Conservation (phyloP, 2,329 filamentous ascomycete species). For the Trichophyton equinum region DNA sequence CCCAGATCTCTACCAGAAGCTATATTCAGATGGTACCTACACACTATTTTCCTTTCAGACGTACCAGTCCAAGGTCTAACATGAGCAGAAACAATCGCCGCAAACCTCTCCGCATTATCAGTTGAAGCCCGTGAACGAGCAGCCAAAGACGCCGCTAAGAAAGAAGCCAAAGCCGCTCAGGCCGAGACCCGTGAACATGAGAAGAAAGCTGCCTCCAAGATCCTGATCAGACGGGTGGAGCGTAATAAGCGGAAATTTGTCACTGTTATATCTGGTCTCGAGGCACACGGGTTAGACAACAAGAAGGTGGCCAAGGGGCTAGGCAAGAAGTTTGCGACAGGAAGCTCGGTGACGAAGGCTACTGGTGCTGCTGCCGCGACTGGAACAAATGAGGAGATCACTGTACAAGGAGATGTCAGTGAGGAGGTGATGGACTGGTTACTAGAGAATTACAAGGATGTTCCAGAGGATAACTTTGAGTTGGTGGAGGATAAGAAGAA, state of each 20-base stretch:
- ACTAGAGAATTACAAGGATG: conserved; percentile 72
- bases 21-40: conserved; percentile 70
- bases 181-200: conserved; percentile 73
- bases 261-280: conserved; percentile 79
- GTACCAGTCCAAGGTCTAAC: not conserved
- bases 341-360: conserved; percentile 80
- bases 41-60: not conserved
- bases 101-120: conserved; percentile 73
- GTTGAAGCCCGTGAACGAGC: conserved; percentile 88
- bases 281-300: conserved; percentile 79
- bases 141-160: conserved; percentile 92
- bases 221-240: conserved; percentile 93
- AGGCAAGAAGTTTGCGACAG: conserved; percentile 97
- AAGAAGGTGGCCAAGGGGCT: conserved; percentile 96
- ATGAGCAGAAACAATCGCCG: conserved; percentile 59
- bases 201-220: conserved; percentile 65
- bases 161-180: conserved; percentile 84
- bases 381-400: conserved; percentile 64
- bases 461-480: conserved; percentile 93
- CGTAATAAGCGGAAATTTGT: conserved; percentile 97
- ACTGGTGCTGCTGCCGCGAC: conserved; percentile 50
- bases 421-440: conserved; percentile 90
- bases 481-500: conserved; percentile 93
- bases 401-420: conserved; percentile 92
- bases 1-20: conserved; percentile 56